A percentile compares a stretch with the other conserved stretches of the same genome.
Conservation (phyloP, 106 monocot genomes). For the Apostasia ramifera region DNA sequence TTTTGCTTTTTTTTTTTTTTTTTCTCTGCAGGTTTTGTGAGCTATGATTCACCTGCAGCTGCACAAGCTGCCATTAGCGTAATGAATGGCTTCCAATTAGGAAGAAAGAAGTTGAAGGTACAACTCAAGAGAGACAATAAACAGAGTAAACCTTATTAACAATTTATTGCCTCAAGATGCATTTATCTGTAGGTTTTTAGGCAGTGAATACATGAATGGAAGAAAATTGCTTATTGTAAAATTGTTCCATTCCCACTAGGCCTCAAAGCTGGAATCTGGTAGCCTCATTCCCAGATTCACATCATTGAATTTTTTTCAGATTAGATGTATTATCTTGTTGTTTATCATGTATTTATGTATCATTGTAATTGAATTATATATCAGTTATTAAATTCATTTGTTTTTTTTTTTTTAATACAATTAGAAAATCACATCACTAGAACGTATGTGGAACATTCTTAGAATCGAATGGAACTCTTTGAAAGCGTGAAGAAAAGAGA, state of each 20-base stretch:
- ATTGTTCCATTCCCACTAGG: slow-evolving; percentile 16
- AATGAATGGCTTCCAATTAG: slow-evolving; percentile 82
- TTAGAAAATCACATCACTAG: too few species aligned
- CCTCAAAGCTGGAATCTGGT: slow-evolving; percentile 28
- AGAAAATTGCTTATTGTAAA: slow-evolving; percentile 16
- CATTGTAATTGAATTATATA: slow-evolving; percentile 32
- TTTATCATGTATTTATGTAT: slow-evolving; percentile 45
- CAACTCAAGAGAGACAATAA: slow-evolving; percentile 94
- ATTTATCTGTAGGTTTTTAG: slow-evolving; percentile 7
- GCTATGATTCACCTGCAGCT: slow-evolving; percentile 68
- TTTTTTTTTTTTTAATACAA: slow-evolving; percentile 9
- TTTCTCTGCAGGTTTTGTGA: slow-evolving; percentile 70
- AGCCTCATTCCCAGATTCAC: slow-evolving; percentile 27
- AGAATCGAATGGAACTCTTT: too few species aligned
- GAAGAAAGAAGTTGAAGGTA: slow-evolving; percentile 90
- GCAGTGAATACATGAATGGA: slow-evolving; percentile 1
- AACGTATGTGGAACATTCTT: too few species aligned
- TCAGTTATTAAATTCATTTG: slow-evolving; percentile 32
- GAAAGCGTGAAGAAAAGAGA: too few species aligned
- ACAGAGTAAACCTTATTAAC: slow-evolving; percentile 63
- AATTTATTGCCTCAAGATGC: slow-evolving; percentile 1
- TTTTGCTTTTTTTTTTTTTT: neutral
- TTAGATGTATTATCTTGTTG: slow-evolving; percentile 28
- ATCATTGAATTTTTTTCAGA: slow-evolving; percentile 27
- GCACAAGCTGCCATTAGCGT: slow-evolving; percentile 67